Percentiles rank a stretch among this genome's conserved stretches.
These are phyloP conservation scores for Amylostereum areolatum DNA, from an alignment of 1,284 basidiomycete species.

Conservation along the genomic window DNA sequence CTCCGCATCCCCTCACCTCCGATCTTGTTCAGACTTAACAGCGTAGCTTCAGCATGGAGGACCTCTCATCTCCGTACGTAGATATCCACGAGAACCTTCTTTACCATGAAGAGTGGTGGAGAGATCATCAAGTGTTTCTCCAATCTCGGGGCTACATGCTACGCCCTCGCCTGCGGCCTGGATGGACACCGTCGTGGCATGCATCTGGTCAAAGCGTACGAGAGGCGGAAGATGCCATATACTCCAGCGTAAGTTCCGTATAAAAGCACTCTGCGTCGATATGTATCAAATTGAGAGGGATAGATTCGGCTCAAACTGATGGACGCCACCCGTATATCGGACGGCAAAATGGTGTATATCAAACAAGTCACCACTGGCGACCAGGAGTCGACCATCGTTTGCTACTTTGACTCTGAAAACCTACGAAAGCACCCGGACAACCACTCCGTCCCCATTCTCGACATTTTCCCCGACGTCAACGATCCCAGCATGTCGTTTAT, in stretches of 20 bases:
- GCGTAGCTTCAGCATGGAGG: too few species aligned
- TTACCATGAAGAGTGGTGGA: not conserved
- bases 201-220: slow-evolving; percentile 3
- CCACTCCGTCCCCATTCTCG: slow-evolving; percentile 21
- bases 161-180: not conserved
- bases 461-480: slow-evolving; percentile 14
- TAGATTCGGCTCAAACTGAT: not conserved
- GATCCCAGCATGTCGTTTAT: slow-evolving; percentile 13
- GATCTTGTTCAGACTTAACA: too few species aligned
- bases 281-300: too few species aligned
- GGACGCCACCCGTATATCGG: not conserved
- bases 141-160: not conserved
- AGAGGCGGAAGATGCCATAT: slow-evolving; percentile 13
- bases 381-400: not conserved
- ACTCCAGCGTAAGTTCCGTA: too few species aligned
- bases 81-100: too few species aligned
- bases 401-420: not conserved
- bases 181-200: not conserved
- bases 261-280: too few species aligned
- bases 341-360: not conserved
- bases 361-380: not conserved
- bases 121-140: not conserved
- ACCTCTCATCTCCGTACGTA: too few species aligned
- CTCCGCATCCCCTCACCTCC: too few species aligned
- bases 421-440: slow-evolving; percentile 17